Conservation (phyloP, 2,329 filamentous ascomycete species). For the Penicillium hesseltinei region DNA sequence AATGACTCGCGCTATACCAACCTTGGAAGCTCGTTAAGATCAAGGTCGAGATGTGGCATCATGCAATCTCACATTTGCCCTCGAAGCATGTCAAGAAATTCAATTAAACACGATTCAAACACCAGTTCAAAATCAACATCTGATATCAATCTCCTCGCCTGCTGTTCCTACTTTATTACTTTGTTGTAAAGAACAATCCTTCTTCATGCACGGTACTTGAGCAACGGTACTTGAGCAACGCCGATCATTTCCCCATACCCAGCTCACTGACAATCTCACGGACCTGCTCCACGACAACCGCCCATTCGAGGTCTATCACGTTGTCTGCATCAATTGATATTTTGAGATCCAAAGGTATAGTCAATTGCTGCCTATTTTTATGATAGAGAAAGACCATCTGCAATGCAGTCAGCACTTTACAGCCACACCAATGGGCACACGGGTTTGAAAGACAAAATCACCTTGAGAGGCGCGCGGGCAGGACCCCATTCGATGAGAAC, state of each 20-base stretch:
- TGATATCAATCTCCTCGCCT: not conserved
- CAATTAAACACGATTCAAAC: not conserved
- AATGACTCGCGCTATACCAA: not conserved
- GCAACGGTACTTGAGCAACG: not conserved
- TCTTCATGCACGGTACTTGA: not conserved
- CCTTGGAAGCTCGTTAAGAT: not conserved
- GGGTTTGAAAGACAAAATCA: not conserved
- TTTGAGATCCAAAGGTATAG: not conserved
- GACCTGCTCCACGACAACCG: not conserved
- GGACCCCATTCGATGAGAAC: not conserved
- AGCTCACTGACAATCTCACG: not conserved
- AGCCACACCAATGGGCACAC: not conserved
- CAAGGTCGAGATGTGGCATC: not conserved
- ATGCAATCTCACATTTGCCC: not conserved
- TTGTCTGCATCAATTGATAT: not conserved
- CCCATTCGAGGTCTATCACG: not conserved
- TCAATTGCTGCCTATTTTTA: not conserved
- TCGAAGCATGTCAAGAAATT: not conserved
- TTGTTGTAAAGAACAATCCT: not conserved
- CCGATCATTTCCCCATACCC: not conserved
- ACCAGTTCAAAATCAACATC: not conserved
- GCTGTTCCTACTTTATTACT: not conserved
- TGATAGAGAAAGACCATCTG: not conserved
- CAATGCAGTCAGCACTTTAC: not conserved
- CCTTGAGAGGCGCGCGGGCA: not conserved